phyloP scores from a whole-genome alignment of 2,329 filamentous ascomycete species.

The Eutypa lata region DNA sequence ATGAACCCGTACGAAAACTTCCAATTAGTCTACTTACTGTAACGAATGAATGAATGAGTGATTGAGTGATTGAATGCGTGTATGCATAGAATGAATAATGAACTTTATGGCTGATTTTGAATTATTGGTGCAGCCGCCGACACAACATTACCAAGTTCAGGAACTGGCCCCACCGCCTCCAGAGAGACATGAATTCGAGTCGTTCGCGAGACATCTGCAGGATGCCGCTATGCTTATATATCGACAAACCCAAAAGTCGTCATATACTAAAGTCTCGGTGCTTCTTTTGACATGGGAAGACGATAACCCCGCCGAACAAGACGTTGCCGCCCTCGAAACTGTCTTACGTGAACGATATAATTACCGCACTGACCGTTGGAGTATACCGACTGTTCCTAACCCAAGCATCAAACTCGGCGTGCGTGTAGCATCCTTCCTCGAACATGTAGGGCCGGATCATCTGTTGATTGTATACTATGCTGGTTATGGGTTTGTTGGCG shows the following conservation, averaged over 20 bases:
- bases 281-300: slow-evolving; percentile 62
- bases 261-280: slow-evolving; percentile 58
- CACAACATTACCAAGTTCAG: slow-evolving; percentile 25
- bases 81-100: not conserved
- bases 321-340: slow-evolving; percentile 53
- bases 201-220: slow-evolving; percentile 64
- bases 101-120: slow-evolving; percentile 8
- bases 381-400: slow-evolving; percentile 57
- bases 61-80: no score
- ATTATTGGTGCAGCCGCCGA: slow-evolving; percentile 13
- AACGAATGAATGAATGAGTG: no score
- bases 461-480: slow-evolving; percentile 64
- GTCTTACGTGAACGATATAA: slow-evolving; percentile 59
- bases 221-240: slow-evolving; percentile 67
- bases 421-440: slow-evolving; percentile 58
- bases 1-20: slow-evolving; percentile 25
- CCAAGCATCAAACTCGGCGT: slow-evolving; percentile 60
- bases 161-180: slow-evolving; percentile 27
- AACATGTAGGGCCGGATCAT: slow-evolving; percentile 55
- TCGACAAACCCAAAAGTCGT: slow-evolving; percentile 56
- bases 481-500: slow-evolving; percentile 56
- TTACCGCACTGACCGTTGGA: slow-evolving; percentile 58
- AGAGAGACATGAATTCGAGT: slow-evolving; percentile 62
- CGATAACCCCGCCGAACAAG: slow-evolving; percentile 50
- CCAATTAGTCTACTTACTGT: not conserved